Evolutionary conservation across 2,329 filamentous ascomycete genomes (phyloP).

Genomic region (Diaporthe humulicola): DNA sequence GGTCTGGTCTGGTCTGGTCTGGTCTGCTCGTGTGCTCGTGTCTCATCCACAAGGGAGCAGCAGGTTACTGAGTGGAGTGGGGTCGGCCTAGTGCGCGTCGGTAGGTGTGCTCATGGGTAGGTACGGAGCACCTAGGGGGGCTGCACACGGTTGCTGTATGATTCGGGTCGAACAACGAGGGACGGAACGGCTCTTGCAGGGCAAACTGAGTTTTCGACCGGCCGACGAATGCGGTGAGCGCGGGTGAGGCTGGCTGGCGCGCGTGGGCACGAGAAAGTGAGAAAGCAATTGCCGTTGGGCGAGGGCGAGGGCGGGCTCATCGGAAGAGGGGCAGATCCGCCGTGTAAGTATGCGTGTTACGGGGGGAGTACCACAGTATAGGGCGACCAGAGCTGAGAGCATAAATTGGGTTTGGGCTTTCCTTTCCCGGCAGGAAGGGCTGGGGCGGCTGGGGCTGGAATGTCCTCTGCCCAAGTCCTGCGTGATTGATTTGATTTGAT

Average conservation of each 20-base stretch:
- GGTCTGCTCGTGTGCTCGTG: neutral
- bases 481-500: neutral
- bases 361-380: neutral
- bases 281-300: conserved; percentile 19
- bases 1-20: neutral
- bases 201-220: conserved; percentile 28
- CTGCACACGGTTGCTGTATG: neutral
- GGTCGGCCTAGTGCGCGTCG: conserved; percentile 23
- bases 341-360: conserved; percentile 6
- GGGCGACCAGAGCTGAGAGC: conserved; percentile 2
- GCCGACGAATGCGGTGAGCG: conserved; percentile 19
- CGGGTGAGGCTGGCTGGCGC: conserved; percentile 15
- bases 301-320: conserved; percentile 15
- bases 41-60: conserved; percentile 24
- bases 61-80: neutral
- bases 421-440: neutral
- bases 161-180: neutral
- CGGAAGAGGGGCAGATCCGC: conserved; percentile 29
- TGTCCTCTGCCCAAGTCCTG: neutral
- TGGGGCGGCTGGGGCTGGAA: neutral
- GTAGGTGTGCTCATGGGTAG: neutral
- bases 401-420: conserved; percentile 25
- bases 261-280: conserved; percentile 27
- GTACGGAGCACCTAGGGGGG: neutral
- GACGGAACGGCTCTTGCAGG: neutral